Evolutionary conservation across 2,329 filamentous ascomycete species (phyloP), one percentile per base, ranked within the genome.

Genomic region (Aureobasidium sp.): DNA sequence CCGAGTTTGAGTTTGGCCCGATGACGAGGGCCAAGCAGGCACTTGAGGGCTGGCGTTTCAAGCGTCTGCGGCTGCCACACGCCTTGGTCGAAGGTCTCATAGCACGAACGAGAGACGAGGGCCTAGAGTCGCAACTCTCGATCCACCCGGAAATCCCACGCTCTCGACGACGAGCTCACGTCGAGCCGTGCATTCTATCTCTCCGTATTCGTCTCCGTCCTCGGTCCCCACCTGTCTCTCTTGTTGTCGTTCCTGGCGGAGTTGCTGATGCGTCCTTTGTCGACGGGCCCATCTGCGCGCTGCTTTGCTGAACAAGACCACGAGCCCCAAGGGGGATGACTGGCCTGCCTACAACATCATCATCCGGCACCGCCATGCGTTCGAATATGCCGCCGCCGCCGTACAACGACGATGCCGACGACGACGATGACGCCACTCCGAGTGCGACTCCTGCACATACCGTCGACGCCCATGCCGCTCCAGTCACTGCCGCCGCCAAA

Each of bases 291-390:
- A 41, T 55, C 53, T 36, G 39, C 52, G 52, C 52, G 52, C 37
- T 56, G 52, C 52, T 44, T 44, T 56, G 52, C 53, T 57, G 53
- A 57, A 57, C 53, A 34, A 44, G 53, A 57, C 50, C 17, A 51
- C 53, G 39, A 29, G 23, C 26, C 53, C 42, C 29, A 57, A 41
- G 53, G 53, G 53, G 39, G 27, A 57, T 57, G 53, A 46, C 39
- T 29, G 34, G 37, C 26, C 51, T 10, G 26, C 51, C 36, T 26
- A 32, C 23, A 9, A 42, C 51, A 9, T 10, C 32, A 39, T 10
- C 32, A 39, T n/a, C 26, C 53, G 53, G 42, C 29, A 4, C 27
- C 23, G 53, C 15, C 37, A 46, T 44, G 39, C 27, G n/a, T 36
- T 46, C 53, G 13, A 46, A 34, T n/a, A 57, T 57, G 53, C n/a